Base-by-base conservation (phyloP, 2,329 filamentous ascomycete species). In the Aureobasidium sp. region DNA sequence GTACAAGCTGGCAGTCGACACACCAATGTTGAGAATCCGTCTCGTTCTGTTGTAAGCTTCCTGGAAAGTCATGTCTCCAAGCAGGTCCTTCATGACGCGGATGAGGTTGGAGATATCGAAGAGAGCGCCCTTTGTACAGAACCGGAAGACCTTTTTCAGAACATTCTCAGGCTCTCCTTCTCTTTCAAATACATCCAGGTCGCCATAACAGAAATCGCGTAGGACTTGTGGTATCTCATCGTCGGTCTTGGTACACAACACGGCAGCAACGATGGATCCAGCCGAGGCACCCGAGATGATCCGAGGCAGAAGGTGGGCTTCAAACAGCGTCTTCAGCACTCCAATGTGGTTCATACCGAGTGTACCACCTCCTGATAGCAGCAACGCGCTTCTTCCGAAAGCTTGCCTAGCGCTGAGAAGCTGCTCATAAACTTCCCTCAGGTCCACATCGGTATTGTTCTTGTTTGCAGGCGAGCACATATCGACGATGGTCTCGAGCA, bases 41-140 rank as follows among this genome's bases (percentile, higher is more conserved):
- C 91, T 84, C 0, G 92, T 96, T n/a, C 91, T 87, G 71, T 96
- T 96, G 77, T 97, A 97, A 0, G 91, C 91, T 74, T 97, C 93
- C 70, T 93, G 90, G 67, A 97, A 97, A 0, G 93, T 97, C 68
- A 96, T 87, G 68, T 97, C 90, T 41, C 91, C 91, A 8, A 96
- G 81, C 69, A 94, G 78, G 36, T 81, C 80, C 60, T 85, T 84
- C 90, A 97, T 94, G 6, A 96, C 91, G 50, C 87, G 82, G 2
- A 84, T 87, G 53, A 97, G 77, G 72, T 96, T 86, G 29, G 83
- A 83, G 68, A 95, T 95, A 69, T 97, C 91, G 64, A 92, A 90
- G 78, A 93, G 87, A 49, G 86, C 87, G 0, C 91, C 90, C 67
- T 89, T 83, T n/a, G 90, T 95, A 37, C 95, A 75, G 34, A 54